Conservation (phyloP, 1,139 yeast species). For the Yarrowia galli region DNA sequence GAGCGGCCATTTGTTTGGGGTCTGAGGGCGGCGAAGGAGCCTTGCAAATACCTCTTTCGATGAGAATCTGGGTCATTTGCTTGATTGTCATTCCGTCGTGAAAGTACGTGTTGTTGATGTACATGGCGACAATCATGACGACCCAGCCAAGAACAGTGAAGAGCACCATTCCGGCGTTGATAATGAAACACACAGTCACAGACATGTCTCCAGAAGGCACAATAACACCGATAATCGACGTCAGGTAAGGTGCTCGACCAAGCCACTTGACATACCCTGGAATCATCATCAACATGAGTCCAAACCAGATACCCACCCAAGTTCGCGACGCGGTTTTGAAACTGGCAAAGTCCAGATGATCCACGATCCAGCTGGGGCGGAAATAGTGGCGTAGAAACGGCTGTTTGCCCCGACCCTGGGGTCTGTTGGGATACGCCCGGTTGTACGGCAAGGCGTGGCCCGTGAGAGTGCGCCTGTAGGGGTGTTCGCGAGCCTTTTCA, state of each 20-base stretch:
- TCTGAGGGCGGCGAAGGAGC: background rate
- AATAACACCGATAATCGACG: slow-evolving; percentile 10
- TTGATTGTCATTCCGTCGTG: background rate
- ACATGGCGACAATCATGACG: slow-evolving; percentile 14
- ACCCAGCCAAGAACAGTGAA: slow-evolving; percentile 9
- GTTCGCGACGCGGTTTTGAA: slow-evolving; percentile 17
- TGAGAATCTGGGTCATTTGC: background rate
- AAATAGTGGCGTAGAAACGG: slow-evolving; percentile 3
- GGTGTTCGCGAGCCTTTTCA: slow-evolving; percentile 2
- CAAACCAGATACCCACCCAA: slow-evolving; percentile 16
- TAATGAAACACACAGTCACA: slow-evolving; percentile 8
- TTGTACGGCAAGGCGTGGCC: slow-evolving; percentile 12
- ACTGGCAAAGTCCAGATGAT: slow-evolving; percentile 2
- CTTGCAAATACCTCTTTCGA: slow-evolving; percentile 1
- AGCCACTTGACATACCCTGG: slow-evolving; percentile 11
- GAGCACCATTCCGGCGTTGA: slow-evolving; percentile 10
- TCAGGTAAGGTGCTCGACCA: slow-evolving; percentile 26
- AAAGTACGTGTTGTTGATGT: slow-evolving; percentile 24
- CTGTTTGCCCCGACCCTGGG: background rate
- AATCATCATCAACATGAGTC: slow-evolving; percentile 29
- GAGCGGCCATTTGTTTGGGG: background rate
- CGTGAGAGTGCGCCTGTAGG: slow-evolving; percentile 15
- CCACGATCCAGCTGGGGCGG: slow-evolving; percentile 21
- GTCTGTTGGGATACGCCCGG: slow-evolving; percentile 19
- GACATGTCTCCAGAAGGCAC: slow-evolving; percentile 7